phyloP scores from a whole-genome alignment of 208 protist species.

The Leishmania major region DNA sequence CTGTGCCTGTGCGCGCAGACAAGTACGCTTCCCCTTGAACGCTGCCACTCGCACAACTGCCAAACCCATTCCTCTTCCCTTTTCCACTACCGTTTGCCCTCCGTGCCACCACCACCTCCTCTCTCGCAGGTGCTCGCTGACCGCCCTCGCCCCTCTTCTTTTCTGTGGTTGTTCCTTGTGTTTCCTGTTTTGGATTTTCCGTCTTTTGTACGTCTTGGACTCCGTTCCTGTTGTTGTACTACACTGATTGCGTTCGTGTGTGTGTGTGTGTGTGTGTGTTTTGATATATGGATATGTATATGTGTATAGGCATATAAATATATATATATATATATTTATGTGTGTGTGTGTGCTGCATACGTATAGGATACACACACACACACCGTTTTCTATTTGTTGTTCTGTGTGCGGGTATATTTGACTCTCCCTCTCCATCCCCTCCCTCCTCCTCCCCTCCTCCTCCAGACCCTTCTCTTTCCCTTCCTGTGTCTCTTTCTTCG shows the following conservation, averaged over 20 bases:
- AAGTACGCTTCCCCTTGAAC: background rate
- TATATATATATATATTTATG: background rate
- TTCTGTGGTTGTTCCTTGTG: background rate
- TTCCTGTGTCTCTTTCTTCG: background rate
- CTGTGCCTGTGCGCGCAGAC: background rate
- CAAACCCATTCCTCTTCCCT: background rate
- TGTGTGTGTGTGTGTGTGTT: constrained; percentile 10
- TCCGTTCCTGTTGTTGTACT: background rate
- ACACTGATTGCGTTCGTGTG: background rate
- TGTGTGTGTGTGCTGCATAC: background rate
- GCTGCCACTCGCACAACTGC: background rate
- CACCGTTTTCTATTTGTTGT: background rate
- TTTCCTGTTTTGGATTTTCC: background rate
- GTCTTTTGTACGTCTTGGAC: background rate
- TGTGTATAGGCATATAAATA: background rate
- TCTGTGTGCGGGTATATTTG: background rate
- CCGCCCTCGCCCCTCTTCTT: background rate
- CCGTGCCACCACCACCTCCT: background rate
- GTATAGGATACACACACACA: background rate
- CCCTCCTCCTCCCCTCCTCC: too few relatives aligned
- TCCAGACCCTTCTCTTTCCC: background rate
- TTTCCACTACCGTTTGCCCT: too few relatives aligned
- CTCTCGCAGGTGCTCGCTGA: background rate
- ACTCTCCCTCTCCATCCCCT: background rate
- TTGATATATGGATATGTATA: background rate